Evolutionary conservation across 208 protist species (phyloP).

Genomic region (Leishmania major): DNA sequence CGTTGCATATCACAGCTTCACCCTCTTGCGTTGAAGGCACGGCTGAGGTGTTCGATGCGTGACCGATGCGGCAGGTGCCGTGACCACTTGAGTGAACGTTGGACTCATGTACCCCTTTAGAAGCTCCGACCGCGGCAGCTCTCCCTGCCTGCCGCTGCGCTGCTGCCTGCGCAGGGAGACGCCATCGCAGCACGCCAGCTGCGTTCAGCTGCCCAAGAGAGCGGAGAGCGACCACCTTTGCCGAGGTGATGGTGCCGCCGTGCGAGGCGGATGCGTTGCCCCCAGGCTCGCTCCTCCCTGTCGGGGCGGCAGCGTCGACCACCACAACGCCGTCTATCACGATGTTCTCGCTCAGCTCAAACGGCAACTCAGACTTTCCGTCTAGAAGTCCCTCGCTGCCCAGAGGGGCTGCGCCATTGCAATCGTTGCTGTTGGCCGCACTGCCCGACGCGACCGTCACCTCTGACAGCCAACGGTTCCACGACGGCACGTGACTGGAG

Average conservation of each 20-base stretch:
- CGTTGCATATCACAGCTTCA: slow-evolving; percentile 23
- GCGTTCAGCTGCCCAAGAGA: slow-evolving; percentile 26
- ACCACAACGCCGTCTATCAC: slow-evolving; percentile 21
- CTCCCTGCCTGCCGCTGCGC: not conserved
- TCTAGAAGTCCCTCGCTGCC: slow-evolving; percentile 28
- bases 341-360: slow-evolving; percentile 20
- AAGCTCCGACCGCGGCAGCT: not conserved
- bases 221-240: slow-evolving; percentile 1
- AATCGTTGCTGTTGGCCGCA: slow-evolving; percentile 1
- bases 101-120: not conserved
- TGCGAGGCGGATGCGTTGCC: not conserved
- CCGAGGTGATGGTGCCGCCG: not conserved
- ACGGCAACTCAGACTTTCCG: not conserved
- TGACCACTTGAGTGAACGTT: not conserved
- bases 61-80: not conserved
- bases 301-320: slow-evolving; percentile 4
- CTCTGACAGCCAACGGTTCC: slow-evolving; percentile 44
- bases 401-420: not conserved
- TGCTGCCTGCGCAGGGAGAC: not conserved
- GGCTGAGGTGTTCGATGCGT: not conserved
- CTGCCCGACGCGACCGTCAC: not conserved
- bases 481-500: slow-evolving; percentile 48
- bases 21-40: not conserved
- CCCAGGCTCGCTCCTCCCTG: not conserved
- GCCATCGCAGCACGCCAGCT: slow-evolving; percentile 28